Conservation (phyloP, 1,139 yeast genomes). For the Nakaseomyces nivariensis region DNA sequence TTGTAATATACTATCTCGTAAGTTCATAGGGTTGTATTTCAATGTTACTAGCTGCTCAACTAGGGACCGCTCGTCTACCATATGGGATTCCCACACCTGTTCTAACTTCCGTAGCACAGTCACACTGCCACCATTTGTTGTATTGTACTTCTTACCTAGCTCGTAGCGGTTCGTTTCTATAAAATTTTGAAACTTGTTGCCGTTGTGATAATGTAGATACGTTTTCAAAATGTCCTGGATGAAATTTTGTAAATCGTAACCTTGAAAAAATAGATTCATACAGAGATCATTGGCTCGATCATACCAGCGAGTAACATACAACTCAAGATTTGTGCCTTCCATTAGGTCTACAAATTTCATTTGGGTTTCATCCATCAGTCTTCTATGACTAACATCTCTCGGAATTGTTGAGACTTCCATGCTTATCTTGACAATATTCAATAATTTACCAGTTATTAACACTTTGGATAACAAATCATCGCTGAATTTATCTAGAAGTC, state of each 20-base stretch:
- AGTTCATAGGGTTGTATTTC: constrained; percentile 6
- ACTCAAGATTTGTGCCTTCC: constrained; percentile 49
- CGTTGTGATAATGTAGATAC: constrained; percentile 48
- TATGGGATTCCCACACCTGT: constrained; percentile 18
- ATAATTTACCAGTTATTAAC: constrained; percentile 72
- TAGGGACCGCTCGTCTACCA: constrained; percentile 12
- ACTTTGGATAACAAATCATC: constrained; percentile 38
- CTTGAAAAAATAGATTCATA: constrained; percentile 48
- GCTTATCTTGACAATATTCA: constrained; percentile 42
- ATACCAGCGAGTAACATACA: constrained; percentile 55
- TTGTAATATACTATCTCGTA: constrained; percentile 10
- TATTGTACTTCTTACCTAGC: constrained; percentile 13
- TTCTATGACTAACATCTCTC: neutral
- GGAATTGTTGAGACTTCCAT: constrained; percentile 6
- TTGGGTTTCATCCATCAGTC: neutral
- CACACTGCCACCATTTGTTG: constrained; percentile 3
- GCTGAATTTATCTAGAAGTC: constrained; percentile 58
- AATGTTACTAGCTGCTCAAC: constrained; percentile 24
- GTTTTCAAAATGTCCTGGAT: constrained; percentile 42
- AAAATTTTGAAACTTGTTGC: constrained; percentile 15
- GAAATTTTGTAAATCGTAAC: constrained; percentile 44
- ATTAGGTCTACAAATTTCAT: constrained; percentile 31
- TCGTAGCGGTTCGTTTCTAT: constrained; percentile 20
- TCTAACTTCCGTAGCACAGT: constrained; percentile 13
- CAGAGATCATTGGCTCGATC: constrained; percentile 57